Percentiles rank a stretch among this genome's conserved stretches.
Evolutionary conservation across 805 yeast genomes (phyloP).

Genomic region (Lachancea nothofagi): DNA sequence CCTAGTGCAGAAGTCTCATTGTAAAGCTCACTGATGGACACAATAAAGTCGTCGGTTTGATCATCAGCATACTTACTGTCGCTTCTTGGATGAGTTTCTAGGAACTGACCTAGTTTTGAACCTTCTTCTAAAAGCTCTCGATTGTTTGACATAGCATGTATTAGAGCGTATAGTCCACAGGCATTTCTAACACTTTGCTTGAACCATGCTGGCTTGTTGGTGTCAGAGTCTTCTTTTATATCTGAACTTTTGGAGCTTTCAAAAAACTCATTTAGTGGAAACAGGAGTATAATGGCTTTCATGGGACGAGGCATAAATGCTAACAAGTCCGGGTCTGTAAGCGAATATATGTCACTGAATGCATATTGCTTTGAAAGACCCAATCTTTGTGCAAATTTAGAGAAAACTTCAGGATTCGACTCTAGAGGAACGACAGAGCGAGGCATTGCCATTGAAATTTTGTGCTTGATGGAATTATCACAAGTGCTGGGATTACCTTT

Average conservation of each 20-base stretch:
- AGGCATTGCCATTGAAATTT: slow-evolving; percentile 6
- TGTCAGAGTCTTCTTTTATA: slow-evolving; percentile 12
- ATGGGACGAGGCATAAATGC: slow-evolving; percentile 79
- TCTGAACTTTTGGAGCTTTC: slow-evolving; percentile 43
- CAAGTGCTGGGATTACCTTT: too few species aligned
- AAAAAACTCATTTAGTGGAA: slow-evolving; percentile 66
- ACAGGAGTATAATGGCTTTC: slow-evolving; percentile 67
- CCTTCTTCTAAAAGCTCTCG: slow-evolving; percentile 21
- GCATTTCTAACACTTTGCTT: slow-evolving; percentile 82
- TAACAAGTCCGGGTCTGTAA: slow-evolving; percentile 77
- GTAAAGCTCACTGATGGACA: slow-evolving; percentile 20
- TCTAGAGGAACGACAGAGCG: slow-evolving; percentile 75
- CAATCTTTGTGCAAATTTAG: slow-evolving; percentile 55
- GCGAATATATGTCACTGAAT: slow-evolving; percentile 78
- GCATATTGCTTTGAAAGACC: slow-evolving; percentile 58
- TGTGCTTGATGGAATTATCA: too few species aligned
- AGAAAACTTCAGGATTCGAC: slow-evolving; percentile 82
- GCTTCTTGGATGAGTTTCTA: slow-evolving; percentile 13
- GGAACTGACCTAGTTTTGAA: slow-evolving; percentile 20
- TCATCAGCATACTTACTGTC: slow-evolving; percentile 44
- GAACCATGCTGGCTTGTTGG: slow-evolving; percentile 53
- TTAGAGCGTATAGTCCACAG: slow-evolving; percentile 85
- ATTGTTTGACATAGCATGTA: slow-evolving; percentile 52
- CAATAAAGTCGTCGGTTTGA: slow-evolving; percentile 31
- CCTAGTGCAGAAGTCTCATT: slow-evolving; percentile 38